Base-by-base conservation (phyloP, 192 early-diverging fungal species). In the Backusella tuberculispora region DNA sequence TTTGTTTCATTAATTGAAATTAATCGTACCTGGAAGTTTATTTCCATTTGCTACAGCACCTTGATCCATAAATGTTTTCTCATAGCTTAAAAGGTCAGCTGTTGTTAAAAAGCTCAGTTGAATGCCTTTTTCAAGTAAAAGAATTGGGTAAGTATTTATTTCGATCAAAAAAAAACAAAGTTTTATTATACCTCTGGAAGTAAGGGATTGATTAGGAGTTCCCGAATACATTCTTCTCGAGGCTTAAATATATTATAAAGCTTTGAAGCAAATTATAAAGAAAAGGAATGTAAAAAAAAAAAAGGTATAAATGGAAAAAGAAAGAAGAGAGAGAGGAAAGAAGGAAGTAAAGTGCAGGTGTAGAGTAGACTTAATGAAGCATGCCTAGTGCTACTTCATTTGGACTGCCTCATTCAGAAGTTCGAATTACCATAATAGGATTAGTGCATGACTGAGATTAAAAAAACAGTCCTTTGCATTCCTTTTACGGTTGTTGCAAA, bases 41-140 rank as follows among this genome's bases (percentile, higher is more conserved):
- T 72, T 72, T 24, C 73, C 56, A 15, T 47, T 73, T 5, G 70
- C 24, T 24, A 46, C 71, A 38, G 70, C 40, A 37, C 48, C 29
- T 42, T 69, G 64, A 15, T 60, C 53, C 53, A 38, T 34, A 80
- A 80, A 84, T 3, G 80, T 46, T 15, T 79, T 37, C 46, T 84
- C 83, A 63, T 80, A 84, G 53, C 73, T 82, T 12, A 65, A 24
- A 48, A 83, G 83, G 60, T 84, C 83, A 26, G 69, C 29, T 12
- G 76, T 13, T 41, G 78, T 77, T 21, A 84, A 77, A 63, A 83
- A 84, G 34, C 64, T 77, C 37, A 84, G 42, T 2, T 78, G 74
- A 47, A 82, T 63, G 19, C 69, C 80, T 77, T 41, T 24, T 8
- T 26, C 26, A 60, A 60, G 26, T 60, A 60, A 60, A 60, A 60